These are phyloP conservation scores for Mortierella sp. DNA, from an alignment of 371 early-diverging fungal species.

Conservation along the genomic window DNA sequence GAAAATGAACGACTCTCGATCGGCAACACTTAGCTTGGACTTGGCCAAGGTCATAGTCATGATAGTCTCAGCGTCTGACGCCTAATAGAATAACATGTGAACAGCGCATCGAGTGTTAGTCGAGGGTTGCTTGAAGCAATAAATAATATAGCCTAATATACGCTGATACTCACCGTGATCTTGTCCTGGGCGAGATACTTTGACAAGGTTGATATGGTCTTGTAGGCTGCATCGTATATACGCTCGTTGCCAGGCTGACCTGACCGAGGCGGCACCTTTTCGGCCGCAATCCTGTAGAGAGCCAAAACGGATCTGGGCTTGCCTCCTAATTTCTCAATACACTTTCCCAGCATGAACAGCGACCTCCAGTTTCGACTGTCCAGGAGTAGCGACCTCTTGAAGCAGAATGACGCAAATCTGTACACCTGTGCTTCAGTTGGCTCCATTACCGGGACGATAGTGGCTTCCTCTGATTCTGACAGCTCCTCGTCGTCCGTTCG, in stretches of 20 bases:
- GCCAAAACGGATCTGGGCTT: constrained; percentile 63
- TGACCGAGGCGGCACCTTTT: constrained; percentile 57
- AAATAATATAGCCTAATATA: too few relatives aligned
- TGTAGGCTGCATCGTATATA: constrained; percentile 71
- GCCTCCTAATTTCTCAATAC: constrained; percentile 67
- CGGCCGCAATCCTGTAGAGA: constrained; percentile 62
- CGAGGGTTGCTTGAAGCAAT: neutral
- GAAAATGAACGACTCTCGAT: constrained; percentile 49
- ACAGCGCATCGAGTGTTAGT: neutral
- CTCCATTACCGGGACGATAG: constrained; percentile 29
- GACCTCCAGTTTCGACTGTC: constrained; percentile 67
- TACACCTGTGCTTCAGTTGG: constrained; percentile 58
- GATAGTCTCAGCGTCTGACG: constrained; percentile 22
- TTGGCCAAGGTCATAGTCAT: constrained; percentile 36
- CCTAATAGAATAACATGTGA: constrained; percentile 10
- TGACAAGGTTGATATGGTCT: constrained; percentile 66
- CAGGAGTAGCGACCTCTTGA: constrained; percentile 55
- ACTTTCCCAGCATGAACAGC: constrained; percentile 74
- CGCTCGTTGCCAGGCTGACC: constrained; percentile 69
- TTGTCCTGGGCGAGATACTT: constrained; percentile 65
- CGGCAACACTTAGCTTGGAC: constrained; percentile 38
- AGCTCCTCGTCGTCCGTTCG: constrained; percentile 29
- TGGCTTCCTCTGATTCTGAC: constrained; percentile 20
- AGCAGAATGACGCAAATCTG: constrained; percentile 62
- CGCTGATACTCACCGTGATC: constrained; percentile 57